Conservation (phyloP, 2,329 filamentous ascomycete species). For the Colletotrichum simmondsii region DNA sequence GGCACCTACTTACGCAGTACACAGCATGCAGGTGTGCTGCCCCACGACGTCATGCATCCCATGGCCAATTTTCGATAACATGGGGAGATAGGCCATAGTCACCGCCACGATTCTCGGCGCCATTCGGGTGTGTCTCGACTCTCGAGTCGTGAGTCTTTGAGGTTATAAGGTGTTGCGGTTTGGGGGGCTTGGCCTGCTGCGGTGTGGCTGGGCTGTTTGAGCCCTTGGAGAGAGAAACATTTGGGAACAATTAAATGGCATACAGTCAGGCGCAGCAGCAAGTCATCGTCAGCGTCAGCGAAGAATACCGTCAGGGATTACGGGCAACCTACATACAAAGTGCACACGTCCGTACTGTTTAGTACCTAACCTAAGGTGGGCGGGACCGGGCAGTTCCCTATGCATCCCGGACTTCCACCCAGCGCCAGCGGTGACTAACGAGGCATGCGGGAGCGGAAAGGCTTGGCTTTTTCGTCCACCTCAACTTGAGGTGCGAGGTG, state of each 20-base stretch:
- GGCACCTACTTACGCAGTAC: no score
- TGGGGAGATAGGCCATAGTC: background rate
- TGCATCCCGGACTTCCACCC: background rate
- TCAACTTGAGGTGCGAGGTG: background rate
- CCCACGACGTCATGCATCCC: slow-evolving; percentile 29
- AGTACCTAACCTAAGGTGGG: background rate
- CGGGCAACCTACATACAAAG: no score
- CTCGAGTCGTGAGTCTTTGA: background rate
- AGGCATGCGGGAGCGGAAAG: slow-evolving; percentile 10
- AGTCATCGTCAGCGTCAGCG: background rate
- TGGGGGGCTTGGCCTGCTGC: slow-evolving; percentile 5
- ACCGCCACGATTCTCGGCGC: slow-evolving; percentile 17
- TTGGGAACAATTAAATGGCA: background rate
- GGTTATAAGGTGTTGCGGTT: background rate
- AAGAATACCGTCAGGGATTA: background rate
- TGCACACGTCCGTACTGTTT: no score
- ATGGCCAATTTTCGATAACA: slow-evolving; percentile 11
- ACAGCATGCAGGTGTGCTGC: background rate
- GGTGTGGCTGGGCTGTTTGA: background rate
- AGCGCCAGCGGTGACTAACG: background rate
- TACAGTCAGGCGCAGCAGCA: slow-evolving; percentile 3
- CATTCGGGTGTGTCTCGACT: background rate
- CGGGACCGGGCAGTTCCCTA: background rate
- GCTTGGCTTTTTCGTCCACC: slow-evolving; percentile 10
- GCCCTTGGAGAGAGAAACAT: background rate